A percentile compares a stretch with the other conserved stretches of the same genome.
These are phyloP conservation scores for Trifolium repens DNA, from an alignment of 306 rosid species.

Conservation along the genomic window DNA sequence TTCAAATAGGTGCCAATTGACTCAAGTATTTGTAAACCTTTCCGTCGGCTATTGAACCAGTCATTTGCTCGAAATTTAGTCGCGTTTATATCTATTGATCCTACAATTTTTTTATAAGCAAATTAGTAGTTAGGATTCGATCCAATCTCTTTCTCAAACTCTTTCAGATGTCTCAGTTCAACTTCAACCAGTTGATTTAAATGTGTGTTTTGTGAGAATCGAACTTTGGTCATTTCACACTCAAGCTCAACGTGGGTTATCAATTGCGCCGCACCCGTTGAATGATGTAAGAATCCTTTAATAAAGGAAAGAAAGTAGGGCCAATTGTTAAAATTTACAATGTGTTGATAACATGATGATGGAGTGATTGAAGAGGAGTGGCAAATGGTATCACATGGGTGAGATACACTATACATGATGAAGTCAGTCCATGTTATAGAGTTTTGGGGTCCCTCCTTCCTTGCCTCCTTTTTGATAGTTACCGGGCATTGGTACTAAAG, in stretches of 20 bases:
- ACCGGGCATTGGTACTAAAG: slow-evolving; percentile 50
- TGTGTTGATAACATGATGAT: slow-evolving; percentile 44
- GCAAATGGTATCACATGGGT: slow-evolving; percentile 65
- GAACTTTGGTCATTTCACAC: not conserved
- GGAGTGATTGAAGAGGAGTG: slow-evolving; percentile 41
- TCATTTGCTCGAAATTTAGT: not conserved
- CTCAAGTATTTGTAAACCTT: not conserved
- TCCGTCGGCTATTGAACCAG: not conserved
- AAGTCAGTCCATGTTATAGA: slow-evolving; percentile 57
- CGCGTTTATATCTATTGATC: not conserved
- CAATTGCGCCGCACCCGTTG: too few relatives aligned
- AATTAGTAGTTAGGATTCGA: not conserved
- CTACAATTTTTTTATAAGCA: not conserved
- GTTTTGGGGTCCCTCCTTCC: slow-evolving; percentile 48
- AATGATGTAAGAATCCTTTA: slow-evolving; percentile 32
- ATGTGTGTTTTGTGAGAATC: too few relatives aligned
- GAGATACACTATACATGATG: slow-evolving; percentile 42
- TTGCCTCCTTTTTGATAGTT: slow-evolving; percentile 45
- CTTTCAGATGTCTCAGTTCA: not conserved
- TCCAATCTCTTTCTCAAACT: not conserved
- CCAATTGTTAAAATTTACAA: slow-evolving; percentile 30
- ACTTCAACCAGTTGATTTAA: not conserved
- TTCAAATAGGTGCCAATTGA: not conserved
- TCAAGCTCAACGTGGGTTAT: not conserved
- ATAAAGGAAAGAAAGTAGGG: slow-evolving; percentile 40